These are phyloP conservation scores for Yarrowia divulgata DNA, from an alignment of 805 yeast genomes.

Conservation along the genomic window DNA sequence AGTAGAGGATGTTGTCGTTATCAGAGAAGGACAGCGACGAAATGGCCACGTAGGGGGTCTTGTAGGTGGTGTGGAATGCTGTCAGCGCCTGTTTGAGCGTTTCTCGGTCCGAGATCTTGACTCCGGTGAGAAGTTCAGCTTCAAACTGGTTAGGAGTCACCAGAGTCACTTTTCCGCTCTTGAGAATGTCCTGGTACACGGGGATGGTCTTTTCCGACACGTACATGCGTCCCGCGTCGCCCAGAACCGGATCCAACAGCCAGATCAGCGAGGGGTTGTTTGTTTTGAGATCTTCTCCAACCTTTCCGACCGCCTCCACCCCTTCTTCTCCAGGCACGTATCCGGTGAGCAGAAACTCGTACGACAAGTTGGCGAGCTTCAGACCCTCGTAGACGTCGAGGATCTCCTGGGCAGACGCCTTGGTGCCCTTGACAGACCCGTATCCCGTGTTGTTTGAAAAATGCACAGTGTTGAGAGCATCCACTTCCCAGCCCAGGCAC, in stretches of 20 bases:
- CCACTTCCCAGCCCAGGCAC: constrained; percentile 90
- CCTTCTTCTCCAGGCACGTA: constrained; percentile 72
- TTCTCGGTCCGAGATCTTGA: constrained; percentile 54
- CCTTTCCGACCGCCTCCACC: constrained; percentile 58
- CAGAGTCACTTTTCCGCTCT: constrained; percentile 62
- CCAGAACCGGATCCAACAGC: constrained; percentile 90
- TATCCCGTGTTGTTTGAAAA: constrained; percentile 94
- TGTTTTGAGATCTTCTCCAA: constrained; percentile 51
- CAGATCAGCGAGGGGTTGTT: constrained; percentile 53
- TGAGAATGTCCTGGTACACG: constrained; percentile 58
- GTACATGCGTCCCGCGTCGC: constrained; percentile 85
- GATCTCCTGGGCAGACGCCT: constrained; percentile 57
- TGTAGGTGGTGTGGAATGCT: constrained; percentile 57
- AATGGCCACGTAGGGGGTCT: constrained; percentile 68
- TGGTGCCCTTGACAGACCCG: constrained; percentile 67
- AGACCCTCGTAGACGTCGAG: constrained; percentile 64
- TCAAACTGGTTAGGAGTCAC: constrained; percentile 94
- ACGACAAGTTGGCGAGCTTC: constrained; percentile 56
- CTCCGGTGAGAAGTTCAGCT: constrained; percentile 70
- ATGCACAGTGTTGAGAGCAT: constrained; percentile 84
- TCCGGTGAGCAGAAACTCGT: constrained; percentile 78
- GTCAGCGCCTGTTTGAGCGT: constrained; percentile 58
- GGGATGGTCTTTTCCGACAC: constrained; percentile 68
- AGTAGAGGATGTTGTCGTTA: constrained; percentile 50
- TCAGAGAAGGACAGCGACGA: constrained; percentile 59